Percentiles rank a stretch among this genome's conserved stretches.
Evolutionary conservation across 345 rosid genomes (phyloP).

Genomic region (Gossypium australe): DNA sequence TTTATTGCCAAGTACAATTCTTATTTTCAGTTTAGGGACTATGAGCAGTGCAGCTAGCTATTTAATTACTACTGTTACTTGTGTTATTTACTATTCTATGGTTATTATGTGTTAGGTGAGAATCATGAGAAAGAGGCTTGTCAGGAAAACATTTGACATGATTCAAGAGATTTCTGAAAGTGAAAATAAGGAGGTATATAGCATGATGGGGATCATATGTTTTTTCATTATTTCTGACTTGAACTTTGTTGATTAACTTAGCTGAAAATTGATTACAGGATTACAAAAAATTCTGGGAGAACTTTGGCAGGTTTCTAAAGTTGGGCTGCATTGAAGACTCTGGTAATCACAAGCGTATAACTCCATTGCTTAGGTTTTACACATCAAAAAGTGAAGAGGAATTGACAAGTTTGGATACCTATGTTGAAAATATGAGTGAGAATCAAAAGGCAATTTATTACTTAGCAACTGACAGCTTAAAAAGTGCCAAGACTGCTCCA

Average conservation of each 20-base stretch:
- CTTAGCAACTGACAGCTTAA: slow-evolving; percentile 86
- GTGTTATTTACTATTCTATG: not conserved
- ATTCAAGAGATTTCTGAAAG: slow-evolving; percentile 81
- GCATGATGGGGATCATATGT: not conserved
- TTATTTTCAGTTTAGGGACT: not conserved
- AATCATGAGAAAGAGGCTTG: slow-evolving; percentile 97
- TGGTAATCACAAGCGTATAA: slow-evolving; percentile 93
- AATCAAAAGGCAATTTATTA: slow-evolving; percentile 93
- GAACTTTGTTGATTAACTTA: slow-evolving; percentile 1
- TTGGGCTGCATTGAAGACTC: slow-evolving; percentile 93
- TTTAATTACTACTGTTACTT: not conserved
- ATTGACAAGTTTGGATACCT: slow-evolving; percentile 73
- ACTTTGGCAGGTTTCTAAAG: slow-evolving; percentile 83
- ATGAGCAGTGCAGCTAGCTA: not conserved
- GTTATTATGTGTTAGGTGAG: slow-evolving; percentile 46
- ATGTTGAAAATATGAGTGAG: slow-evolving; percentile 91
- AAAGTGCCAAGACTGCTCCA: slow-evolving; percentile 92
- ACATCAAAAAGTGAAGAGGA: slow-evolving; percentile 87
- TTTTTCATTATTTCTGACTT: not conserved
- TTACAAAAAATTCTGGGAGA: slow-evolving; percentile 98
- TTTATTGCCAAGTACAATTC: not conserved
- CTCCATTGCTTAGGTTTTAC: slow-evolving; percentile 73
- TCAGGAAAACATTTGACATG: slow-evolving; percentile 94
- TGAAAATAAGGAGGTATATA: slow-evolving; percentile 80
- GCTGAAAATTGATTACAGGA: slow-evolving; percentile 45